These are phyloP conservation scores for Clonostachys chloroleuca DNA, from an alignment of 2,329 filamentous ascomycete species.

Conservation along the genomic window DNA sequence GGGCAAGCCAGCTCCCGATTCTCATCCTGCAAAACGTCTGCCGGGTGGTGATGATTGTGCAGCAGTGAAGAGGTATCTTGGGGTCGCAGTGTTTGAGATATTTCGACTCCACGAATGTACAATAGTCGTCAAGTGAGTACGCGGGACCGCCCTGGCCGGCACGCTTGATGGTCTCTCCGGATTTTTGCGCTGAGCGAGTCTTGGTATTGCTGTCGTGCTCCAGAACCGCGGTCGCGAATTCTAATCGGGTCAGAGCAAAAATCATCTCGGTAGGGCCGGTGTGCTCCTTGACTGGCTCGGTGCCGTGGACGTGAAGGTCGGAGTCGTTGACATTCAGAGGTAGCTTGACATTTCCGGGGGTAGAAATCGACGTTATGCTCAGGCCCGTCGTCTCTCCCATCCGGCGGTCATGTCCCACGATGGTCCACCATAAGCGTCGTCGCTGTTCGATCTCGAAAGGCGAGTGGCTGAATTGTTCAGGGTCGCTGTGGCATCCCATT, in stretches of 20 bases:
- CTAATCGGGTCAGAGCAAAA: slow-evolving; percentile 52
- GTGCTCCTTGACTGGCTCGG: slow-evolving; percentile 43
- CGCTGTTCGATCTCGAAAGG: slow-evolving; percentile 66
- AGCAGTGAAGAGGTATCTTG: slow-evolving; percentile 54
- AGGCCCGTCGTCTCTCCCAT: slow-evolving; percentile 63
- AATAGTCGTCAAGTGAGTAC: slow-evolving; percentile 48
- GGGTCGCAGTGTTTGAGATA: slow-evolving; percentile 53
- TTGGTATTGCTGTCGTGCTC: slow-evolving; percentile 32
- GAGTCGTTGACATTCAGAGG: slow-evolving; percentile 60
- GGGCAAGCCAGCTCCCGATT: slow-evolving; percentile 47
- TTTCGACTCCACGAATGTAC: slow-evolving; percentile 47
- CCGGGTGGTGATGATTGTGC: slow-evolving; percentile 53
- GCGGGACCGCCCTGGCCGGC: slow-evolving; percentile 43
- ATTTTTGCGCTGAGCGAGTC: slow-evolving; percentile 20
- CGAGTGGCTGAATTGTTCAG: slow-evolving; percentile 41
- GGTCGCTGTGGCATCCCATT: slow-evolving; percentile 64
- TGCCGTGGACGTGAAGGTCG: slow-evolving; percentile 52
- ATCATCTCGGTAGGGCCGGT: slow-evolving; percentile 54
- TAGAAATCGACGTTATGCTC: slow-evolving; percentile 50
- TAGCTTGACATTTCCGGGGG: slow-evolving; percentile 46
- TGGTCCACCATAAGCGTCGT: slow-evolving; percentile 70
- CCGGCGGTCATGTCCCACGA: slow-evolving; percentile 64
- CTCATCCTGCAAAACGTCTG: slow-evolving; percentile 54
- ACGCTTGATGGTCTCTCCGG: slow-evolving; percentile 21
- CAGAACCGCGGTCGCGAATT: slow-evolving; percentile 50